Percentiles rank a stretch among this genome's conserved stretches.
phyloP scores from a whole-genome alignment of 306 rosid species.

The Calophaca sinica region DNA sequence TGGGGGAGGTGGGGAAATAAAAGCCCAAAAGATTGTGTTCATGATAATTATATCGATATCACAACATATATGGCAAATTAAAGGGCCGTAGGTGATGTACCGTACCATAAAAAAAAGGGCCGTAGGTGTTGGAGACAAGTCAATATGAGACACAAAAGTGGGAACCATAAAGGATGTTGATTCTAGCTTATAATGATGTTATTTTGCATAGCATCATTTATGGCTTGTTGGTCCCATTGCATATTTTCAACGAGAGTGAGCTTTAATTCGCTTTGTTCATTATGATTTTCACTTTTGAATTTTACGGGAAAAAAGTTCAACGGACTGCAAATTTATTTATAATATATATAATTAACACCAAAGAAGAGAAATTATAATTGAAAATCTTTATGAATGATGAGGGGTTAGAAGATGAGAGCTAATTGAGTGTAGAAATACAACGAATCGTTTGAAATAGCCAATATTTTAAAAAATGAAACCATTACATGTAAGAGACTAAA shows the following conservation, averaged over 20 bases:
- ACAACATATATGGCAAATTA: neutral
- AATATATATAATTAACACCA: too few species aligned
- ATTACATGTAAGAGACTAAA: too few species aligned
- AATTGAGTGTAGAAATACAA: too few species aligned
- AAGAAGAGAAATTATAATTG: too few species aligned
- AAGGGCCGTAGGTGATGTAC: neutral
- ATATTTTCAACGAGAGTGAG: slow-evolving; percentile 56
- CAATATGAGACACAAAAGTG: slow-evolving; percentile 52
- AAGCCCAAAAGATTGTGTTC: too few species aligned
- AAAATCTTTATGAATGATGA: too few species aligned
- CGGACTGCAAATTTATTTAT: neutral
- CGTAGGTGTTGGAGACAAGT: slow-evolving; percentile 48
- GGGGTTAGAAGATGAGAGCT: too few species aligned
- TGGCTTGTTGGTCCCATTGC: slow-evolving; percentile 50
- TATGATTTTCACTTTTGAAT: slow-evolving; percentile 48
- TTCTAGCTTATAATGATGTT: slow-evolving; percentile 45
- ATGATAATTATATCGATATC: too few species aligned
- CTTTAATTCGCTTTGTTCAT: slow-evolving; percentile 51
- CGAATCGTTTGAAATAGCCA: too few species aligned
- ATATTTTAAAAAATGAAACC: too few species aligned
- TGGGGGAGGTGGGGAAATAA: too few species aligned
- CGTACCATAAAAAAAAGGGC: neutral
- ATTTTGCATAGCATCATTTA: slow-evolving; percentile 46
- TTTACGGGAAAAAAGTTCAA: slow-evolving; percentile 16
- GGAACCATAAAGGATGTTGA: slow-evolving; percentile 57